phyloP scores from a whole-genome alignment of 1,284 basidiomycete species.

The Cerrena zonata region DNA sequence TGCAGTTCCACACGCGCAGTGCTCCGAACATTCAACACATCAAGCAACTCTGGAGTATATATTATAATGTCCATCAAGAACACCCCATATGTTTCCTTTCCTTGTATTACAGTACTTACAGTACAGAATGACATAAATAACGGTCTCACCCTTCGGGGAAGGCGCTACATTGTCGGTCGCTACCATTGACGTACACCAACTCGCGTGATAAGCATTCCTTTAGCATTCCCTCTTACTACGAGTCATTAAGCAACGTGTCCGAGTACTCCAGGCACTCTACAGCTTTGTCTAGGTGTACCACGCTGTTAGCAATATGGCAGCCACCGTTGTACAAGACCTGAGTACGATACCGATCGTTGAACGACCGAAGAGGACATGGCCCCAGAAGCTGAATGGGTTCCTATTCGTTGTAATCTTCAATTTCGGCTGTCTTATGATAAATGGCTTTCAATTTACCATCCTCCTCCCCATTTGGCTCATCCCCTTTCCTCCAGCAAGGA shows the following conservation, averaged over 20 bases:
- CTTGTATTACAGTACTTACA: too few relatives aligned
- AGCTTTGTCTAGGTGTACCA: background rate
- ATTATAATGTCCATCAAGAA: too few relatives aligned
- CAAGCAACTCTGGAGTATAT: too few relatives aligned
- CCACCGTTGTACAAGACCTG: constrained; percentile 13
- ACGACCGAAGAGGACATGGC: constrained; percentile 55
- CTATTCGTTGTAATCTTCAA: constrained; percentile 62
- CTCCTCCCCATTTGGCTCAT: constrained; percentile 60
- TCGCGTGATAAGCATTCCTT: background rate
- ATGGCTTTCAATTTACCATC: constrained; percentile 65
- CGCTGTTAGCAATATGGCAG: background rate
- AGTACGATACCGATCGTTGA: constrained; percentile 53
- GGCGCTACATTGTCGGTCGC: too few relatives aligned
- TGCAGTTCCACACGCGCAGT: too few relatives aligned
- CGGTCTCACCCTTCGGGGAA: too few relatives aligned
- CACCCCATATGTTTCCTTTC: too few relatives aligned
- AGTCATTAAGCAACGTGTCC: background rate
- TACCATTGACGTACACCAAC: background rate
- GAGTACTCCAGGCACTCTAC: background rate
- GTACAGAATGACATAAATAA: too few relatives aligned
- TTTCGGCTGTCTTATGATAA: constrained; percentile 62
- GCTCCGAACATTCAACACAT: too few relatives aligned
- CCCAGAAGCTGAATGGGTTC: constrained; percentile 44
- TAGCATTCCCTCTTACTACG: background rate
- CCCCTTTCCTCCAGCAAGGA: constrained; percentile 40